Evolutionary conservation across 257 asterid genomes (phyloP).

Genomic region (Solanum rostratum): DNA sequence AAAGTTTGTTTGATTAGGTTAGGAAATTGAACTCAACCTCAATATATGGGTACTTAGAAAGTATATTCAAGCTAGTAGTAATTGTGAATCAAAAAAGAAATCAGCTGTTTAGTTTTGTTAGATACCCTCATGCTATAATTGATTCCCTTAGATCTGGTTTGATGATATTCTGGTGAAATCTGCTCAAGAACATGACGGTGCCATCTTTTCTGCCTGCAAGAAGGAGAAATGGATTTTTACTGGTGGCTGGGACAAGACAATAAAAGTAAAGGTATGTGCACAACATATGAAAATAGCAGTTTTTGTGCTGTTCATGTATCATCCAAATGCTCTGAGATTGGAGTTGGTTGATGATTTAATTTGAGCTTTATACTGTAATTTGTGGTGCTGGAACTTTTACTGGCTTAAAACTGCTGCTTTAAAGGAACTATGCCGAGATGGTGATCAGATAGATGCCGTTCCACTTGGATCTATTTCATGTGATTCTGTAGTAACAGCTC

Average conservation of each 20-base stretch:
- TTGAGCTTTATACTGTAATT: background rate
- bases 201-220: slow-evolving; percentile 48
- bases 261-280: slow-evolving; percentile 45
- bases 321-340: background rate
- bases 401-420: background rate
- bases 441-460: slow-evolving; percentile 22
- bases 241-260: slow-evolving; percentile 80
- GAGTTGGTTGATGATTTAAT: background rate
- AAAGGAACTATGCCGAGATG: slow-evolving; percentile 49
- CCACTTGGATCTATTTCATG: slow-evolving; percentile 43
- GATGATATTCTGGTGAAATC: slow-evolving; percentile 41
- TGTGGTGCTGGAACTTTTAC: background rate
- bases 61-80: background rate
- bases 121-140: background rate
- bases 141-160: slow-evolving; percentile 50
- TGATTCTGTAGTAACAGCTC: slow-evolving; percentile 46
- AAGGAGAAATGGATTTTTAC: slow-evolving; percentile 57
- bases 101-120: background rate
- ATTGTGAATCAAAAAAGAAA: background rate
- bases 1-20: background rate
- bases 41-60: background rate
- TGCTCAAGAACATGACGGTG: slow-evolving; percentile 44
- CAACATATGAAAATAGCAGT: background rate
- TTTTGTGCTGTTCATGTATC: background rate
- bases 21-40: background rate